phyloP scores from a whole-genome alignment of 257 asterid species.

The Linderniella brevidens region DNA sequence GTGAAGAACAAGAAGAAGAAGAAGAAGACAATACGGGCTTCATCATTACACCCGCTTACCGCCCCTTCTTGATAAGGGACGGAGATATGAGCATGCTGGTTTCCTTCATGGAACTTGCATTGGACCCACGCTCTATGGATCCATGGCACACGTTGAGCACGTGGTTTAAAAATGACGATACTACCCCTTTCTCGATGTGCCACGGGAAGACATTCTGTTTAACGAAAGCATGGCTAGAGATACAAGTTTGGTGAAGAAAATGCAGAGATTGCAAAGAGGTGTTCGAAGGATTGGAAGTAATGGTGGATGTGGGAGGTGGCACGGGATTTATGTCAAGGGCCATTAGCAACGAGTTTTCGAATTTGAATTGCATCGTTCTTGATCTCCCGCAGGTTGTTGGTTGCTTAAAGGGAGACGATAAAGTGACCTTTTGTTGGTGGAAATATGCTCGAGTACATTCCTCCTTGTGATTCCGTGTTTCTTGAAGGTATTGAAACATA shows the following conservation, averaged over 20 bases:
- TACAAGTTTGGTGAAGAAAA: background rate
- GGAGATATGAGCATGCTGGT: background rate
- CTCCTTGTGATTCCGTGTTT: background rate
- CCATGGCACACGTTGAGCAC: background rate
- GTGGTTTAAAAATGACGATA: background rate
- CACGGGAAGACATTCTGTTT: background rate
- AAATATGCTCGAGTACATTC: background rate
- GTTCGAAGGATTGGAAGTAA: background rate
- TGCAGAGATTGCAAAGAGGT: background rate
- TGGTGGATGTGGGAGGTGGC: background rate
- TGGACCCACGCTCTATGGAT: background rate
- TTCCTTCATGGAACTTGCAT: background rate
- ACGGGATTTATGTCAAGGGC: background rate
- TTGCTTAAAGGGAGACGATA: background rate
- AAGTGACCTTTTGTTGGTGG: background rate
- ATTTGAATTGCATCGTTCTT: background rate
- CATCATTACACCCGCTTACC: background rate
- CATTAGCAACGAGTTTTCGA: background rate
- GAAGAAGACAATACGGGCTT: background rate
- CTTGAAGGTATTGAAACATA: background rate
- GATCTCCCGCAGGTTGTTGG: background rate
- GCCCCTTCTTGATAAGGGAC: background rate
- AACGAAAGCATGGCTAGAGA: background rate
- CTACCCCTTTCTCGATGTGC: background rate
- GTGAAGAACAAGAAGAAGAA: background rate